A percentile compares a stretch with the other conserved stretches of the same genome.
phyloP scores from a whole-genome alignment of 179 eudicot genomes.

The Patellifolia procumbens region DNA sequence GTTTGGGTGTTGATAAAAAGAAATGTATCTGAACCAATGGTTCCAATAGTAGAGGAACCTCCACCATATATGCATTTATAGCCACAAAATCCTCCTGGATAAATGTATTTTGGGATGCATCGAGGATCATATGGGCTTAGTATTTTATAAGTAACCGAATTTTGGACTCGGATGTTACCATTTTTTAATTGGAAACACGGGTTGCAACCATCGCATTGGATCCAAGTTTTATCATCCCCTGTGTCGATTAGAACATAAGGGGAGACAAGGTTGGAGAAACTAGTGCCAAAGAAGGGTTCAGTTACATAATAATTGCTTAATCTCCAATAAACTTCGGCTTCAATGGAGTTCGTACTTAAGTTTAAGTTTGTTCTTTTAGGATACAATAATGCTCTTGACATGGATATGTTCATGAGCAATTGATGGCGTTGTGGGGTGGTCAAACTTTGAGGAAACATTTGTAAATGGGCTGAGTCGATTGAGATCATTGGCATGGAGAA shows the following conservation, averaged over 20 bases:
- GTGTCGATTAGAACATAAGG: slow-evolving; percentile 20
- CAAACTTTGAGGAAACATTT: background rate
- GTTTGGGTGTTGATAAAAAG: background rate
- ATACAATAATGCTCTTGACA: background rate
- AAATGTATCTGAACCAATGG: slow-evolving; percentile 15
- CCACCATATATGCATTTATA: background rate
- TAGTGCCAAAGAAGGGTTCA: background rate
- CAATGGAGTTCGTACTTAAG: background rate
- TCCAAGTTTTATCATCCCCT: slow-evolving; percentile 17
- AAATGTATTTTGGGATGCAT: background rate
- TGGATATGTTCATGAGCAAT: background rate
- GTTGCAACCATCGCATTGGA: slow-evolving; percentile 26
- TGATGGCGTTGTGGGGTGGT: background rate
- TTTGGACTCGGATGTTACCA: background rate
- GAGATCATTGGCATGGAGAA: slow-evolving; percentile 1
- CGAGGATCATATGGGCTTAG: background rate
- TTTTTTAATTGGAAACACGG: slow-evolving; percentile 16
- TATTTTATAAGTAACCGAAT: background rate
- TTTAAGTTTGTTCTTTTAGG: background rate
- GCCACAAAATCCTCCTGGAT: background rate
- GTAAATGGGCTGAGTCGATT: background rate
- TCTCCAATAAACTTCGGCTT: too few relatives aligned
- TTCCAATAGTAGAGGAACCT: background rate
- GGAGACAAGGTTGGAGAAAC: too few relatives aligned
- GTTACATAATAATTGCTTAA: background rate